Evolutionary conservation across 306 rosid genomes (phyloP).

Genomic region (Prunus mira): DNA sequence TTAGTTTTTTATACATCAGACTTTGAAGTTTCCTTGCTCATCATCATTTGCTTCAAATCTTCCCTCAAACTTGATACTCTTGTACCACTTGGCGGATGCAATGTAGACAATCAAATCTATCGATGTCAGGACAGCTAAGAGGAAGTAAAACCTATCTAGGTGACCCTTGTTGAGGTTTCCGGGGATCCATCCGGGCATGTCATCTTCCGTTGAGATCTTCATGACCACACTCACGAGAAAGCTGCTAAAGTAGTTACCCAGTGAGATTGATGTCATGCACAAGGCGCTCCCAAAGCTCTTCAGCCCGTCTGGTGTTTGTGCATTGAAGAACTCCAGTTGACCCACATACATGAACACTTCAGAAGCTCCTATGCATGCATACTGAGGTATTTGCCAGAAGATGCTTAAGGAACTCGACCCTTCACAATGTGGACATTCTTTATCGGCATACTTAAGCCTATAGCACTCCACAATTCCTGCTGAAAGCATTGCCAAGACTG

Average conservation of each 20-base stretch:
- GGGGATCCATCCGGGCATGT: conserved; percentile 98
- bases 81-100: conserved; percentile 86
- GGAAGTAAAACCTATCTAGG: conserved; percentile 89
- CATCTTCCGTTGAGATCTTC: conserved; percentile 87
- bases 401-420: conserved; percentile 84
- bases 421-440: conserved; percentile 55
- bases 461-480: conserved; percentile 93
- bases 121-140: conserved; percentile 80
- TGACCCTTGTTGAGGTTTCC: conserved; percentile 97
- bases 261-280: conserved; percentile 94
- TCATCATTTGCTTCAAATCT: conserved; percentile 48
- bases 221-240: conserved; percentile 87
- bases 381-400: conserved; percentile 98
- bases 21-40: conserved; percentile 33
- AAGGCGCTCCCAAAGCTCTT: conserved; percentile 99
- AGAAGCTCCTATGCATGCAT: conserved; percentile 91
- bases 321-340: conserved; percentile 93
- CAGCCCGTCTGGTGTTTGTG: conserved; percentile 94
- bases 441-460: conserved; percentile 70
- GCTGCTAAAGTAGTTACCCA: conserved; percentile 94
- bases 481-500: conserved; percentile 88
- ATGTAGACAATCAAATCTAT: conserved; percentile 72
- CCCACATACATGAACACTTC: conserved; percentile 99
- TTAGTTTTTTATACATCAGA: conserved; percentile 33
- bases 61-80: conserved; percentile 68